Percentiles rank a stretch among this genome's conserved stretches.
Evolutionary conservation across 352 stramenopile genomes (phyloP).

Genomic region (Phytophthora ohioensis): DNA sequence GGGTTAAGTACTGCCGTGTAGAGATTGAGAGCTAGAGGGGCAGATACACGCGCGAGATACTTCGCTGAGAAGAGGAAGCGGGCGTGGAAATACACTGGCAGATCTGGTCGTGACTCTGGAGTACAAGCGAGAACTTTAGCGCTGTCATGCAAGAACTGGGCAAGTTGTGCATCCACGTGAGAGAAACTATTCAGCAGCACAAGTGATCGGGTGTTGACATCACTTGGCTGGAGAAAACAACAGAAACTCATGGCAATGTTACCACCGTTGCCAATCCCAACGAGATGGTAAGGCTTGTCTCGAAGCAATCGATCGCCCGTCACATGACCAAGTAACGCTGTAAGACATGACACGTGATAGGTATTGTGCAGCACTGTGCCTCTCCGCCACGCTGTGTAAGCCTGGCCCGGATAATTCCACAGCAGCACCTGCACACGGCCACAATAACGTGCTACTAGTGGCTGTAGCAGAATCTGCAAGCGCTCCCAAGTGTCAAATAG

Average conservation of each 20-base stretch:
- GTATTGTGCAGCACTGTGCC: constrained; percentile 93
- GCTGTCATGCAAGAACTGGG: constrained; percentile 94
- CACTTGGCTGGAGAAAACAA: constrained; percentile 49
- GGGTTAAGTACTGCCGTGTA: constrained; percentile 96
- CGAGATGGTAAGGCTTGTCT: constrained; percentile 91
- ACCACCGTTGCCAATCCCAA: constrained; percentile 93
- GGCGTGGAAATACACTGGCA: constrained; percentile 96
- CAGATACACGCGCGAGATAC: constrained; percentile 94
- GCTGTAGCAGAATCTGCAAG: constrained; percentile 94
- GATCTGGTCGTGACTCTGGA: constrained; percentile 90
- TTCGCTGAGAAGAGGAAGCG: constrained; percentile 93
- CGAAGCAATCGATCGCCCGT: constrained; percentile 52
- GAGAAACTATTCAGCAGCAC: constrained; percentile 92
- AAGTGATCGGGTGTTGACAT: constrained; percentile 79
- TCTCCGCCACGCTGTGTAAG: constrained; percentile 93
- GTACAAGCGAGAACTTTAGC: constrained; percentile 95
- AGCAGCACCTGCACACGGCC: constrained; percentile 90
- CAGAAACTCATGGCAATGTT: constrained; percentile 90
- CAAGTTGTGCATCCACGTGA: constrained; percentile 91
- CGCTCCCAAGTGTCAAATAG: constrained; percentile 96
- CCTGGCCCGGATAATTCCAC: constrained; percentile 97
- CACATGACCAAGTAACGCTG: constrained; percentile 74
- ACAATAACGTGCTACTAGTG: constrained; percentile 89
- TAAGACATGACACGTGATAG: constrained; percentile 90
- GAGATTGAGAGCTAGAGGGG: constrained; percentile 95